A percentile compares a stretch with the other conserved stretches of the same genome.
Evolutionary conservation across 495 filamentous ascomycete genomes (phyloP).

Genomic region (Neurospora pannonica): DNA sequence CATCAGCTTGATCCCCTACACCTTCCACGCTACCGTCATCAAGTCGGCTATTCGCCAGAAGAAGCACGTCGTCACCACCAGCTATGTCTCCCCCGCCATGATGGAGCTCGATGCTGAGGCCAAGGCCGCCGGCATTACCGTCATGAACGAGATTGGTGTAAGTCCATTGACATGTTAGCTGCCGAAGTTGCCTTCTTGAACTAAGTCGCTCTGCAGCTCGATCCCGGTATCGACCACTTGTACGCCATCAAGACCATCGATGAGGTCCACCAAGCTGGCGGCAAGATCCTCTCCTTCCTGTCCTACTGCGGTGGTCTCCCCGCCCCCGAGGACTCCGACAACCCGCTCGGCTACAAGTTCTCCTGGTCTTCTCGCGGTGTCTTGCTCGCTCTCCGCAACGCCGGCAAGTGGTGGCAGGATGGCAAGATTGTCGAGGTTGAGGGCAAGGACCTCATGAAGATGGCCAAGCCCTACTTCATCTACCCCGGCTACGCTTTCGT

Average conservation of each 20-base stretch:
- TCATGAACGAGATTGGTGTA: conserved; percentile 96
- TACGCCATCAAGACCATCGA: conserved; percentile 87
- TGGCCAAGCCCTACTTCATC: conserved; percentile 84
- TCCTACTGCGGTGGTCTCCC: conserved; percentile 76
- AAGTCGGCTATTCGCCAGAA: conserved; percentile 88
- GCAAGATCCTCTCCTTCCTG: conserved; percentile 75
- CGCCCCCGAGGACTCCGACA: conserved; percentile 68
- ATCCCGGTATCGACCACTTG: conserved; percentile 59
- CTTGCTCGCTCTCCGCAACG: conserved; percentile 74
- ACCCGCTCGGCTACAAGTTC: conserved; percentile 96
- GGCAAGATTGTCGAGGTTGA: conserved; percentile 58
- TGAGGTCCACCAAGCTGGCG: conserved; percentile 71
- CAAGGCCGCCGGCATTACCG: conserved; percentile 90
- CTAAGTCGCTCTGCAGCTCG: neutral
- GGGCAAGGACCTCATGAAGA: conserved; percentile 65
- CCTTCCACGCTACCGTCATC: conserved; percentile 81
- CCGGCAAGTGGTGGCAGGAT: conserved; percentile 73
- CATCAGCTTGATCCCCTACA: conserved; percentile 86
- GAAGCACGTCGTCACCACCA: conserved; percentile 95
- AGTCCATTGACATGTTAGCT: conserved; percentile 9
- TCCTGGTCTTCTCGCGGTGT: conserved; percentile 76
- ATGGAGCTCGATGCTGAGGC: conserved; percentile 69
- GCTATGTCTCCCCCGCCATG: conserved; percentile 90
- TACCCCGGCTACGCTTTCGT: conserved; percentile 84
- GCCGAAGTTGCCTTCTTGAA: conserved; percentile 24